Base-by-base conservation (phyloP, 2,329 filamentous ascomycete species). In the Fusarium falciforme region DNA sequence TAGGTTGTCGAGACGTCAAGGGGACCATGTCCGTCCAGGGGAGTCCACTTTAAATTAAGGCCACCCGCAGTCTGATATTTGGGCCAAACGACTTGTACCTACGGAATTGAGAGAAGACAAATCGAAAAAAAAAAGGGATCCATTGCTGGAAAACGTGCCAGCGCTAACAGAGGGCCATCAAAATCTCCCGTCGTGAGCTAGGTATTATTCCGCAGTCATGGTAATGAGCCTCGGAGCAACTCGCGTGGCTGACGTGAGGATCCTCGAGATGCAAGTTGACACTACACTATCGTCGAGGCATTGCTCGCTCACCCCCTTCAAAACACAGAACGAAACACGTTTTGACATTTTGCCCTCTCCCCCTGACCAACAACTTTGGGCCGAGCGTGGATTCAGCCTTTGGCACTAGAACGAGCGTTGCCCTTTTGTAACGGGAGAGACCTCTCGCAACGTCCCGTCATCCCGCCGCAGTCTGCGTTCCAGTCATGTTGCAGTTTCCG, bases 371-470 rank as follows among this genome's bases (percentile, higher is more conserved):
- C 6, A 47, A 22, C 40, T 42, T 17, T 17, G 14, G 44, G 22
- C 44, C 44, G 54, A 54, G 63, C 57, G 63, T 71, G 71, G 67
- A 68, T 40, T 65, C 22, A 65, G 70, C 35, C 71, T 71, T 67
- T 52, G 44, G 42, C 71, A 71, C 71, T 71, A 73, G 66, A 71
- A 61, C 63, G 61, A 72, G 67, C 66, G 68, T 69, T 61, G 38
- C 44, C 58, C 52, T 69, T 66, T 66, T 69, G 62, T 25, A 49
- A 66, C 55, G 66, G 67, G 65, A 72, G 66, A 70, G 67, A 36
- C 35, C 8, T 67, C 75, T 71, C 73, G 71, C 71, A 77, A 76
- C 73, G 75, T 77, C 75, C 73, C 73, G 71, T 35, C 52, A 65
- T 67, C 73, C 40, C 66, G 72, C 76, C 61, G 44, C 67, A 68